Conservation (phyloP, 176 grass and related monocot species). For the Avena eriantha region DNA sequence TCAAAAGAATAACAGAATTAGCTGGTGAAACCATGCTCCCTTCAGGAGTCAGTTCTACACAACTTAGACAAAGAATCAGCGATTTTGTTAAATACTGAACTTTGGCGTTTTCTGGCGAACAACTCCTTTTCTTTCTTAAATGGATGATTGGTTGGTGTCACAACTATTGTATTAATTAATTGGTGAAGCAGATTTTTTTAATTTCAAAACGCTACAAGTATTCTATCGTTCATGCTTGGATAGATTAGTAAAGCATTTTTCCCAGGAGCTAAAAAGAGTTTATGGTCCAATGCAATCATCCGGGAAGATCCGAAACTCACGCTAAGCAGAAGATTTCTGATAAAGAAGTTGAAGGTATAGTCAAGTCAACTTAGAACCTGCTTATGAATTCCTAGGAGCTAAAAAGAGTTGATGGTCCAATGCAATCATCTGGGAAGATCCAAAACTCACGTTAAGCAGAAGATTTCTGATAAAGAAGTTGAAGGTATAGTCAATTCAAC, state of each 20-base stretch:
- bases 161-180: not conserved
- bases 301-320: conserved; percentile 78
- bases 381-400: conserved; percentile 54
- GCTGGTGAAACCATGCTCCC: not conserved
- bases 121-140: not conserved
- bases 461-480: conserved; percentile 12
- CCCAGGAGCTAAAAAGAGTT: conserved; percentile 91
- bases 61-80: not conserved
- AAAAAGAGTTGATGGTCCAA: conserved; percentile 87
- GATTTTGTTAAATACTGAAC: not conserved
- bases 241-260: conserved; percentile 16
- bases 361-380: too few species aligned
- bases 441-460: conserved; percentile 60
- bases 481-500: too few species aligned
- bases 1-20: not conserved
- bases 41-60: not conserved
- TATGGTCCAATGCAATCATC: conserved; percentile 78
- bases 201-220: not conserved
- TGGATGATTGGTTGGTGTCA: not conserved
- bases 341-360: too few species aligned
- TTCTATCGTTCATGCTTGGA: not conserved
- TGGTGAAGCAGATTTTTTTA: not conserved
- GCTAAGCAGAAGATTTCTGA: conserved; percentile 50
- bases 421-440: conserved; percentile 88
- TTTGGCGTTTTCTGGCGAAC: not conserved